phyloP scores from a whole-genome alignment of 345 rosid species.

The Mercurialis annua region DNA sequence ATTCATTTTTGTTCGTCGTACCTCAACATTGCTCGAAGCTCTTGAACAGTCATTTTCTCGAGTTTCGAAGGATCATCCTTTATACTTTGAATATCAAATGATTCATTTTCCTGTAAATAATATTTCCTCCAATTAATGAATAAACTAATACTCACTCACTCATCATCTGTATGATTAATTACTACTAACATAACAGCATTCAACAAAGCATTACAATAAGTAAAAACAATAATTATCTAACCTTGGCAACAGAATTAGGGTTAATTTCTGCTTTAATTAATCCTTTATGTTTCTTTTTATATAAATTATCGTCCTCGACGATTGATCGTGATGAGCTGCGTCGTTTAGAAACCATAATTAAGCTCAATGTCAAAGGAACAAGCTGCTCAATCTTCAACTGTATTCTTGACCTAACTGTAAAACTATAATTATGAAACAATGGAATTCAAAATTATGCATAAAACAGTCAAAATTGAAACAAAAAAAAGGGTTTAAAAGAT shows the following conservation, averaged over 20 bases:
- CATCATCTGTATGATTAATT: slow-evolving; percentile 2
- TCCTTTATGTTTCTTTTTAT: slow-evolving; percentile 35
- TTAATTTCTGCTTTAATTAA: background rate
- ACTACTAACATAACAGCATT: background rate
- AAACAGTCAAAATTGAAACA: background rate
- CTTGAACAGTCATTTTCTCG: slow-evolving; percentile 67
- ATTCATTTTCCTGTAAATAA: background rate
- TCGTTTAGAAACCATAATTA: slow-evolving; percentile 38
- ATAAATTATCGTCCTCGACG: slow-evolving; percentile 28
- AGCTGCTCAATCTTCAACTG: slow-evolving; percentile 31
- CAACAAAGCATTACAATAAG: background rate
- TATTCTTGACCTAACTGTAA: slow-evolving; percentile 38
- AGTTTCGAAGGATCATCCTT: slow-evolving; percentile 43
- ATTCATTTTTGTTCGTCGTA: too few species aligned
- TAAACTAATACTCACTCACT: background rate
- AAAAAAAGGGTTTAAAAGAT: background rate
- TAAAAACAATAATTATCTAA: slow-evolving; percentile 3
- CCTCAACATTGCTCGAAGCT: slow-evolving; percentile 68
- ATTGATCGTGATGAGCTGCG: slow-evolving; percentile 31
- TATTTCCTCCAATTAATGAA: slow-evolving; percentile 20
- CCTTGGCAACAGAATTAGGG: slow-evolving; percentile 30
- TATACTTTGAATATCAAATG: slow-evolving; percentile 28
- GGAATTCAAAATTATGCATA: too few species aligned
- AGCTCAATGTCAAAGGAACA: slow-evolving; percentile 28
- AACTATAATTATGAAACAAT: too few species aligned